Percentiles rank a stretch among this genome's conserved stretches.
phyloP scores from a whole-genome alignment of 1,284 basidiomycete species.

The Lignosus rhinocerotis region DNA sequence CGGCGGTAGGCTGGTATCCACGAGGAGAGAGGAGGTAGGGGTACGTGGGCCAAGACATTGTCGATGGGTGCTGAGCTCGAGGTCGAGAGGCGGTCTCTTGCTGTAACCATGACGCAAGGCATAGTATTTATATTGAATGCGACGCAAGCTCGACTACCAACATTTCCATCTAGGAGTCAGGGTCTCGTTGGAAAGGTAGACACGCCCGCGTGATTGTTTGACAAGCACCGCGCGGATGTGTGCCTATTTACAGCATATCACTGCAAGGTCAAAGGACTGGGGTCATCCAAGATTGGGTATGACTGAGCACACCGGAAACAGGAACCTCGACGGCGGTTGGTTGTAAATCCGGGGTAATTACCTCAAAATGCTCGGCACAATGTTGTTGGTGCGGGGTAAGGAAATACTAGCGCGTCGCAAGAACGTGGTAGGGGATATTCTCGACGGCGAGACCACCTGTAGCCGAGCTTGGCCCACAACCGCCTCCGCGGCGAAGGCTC shows the following conservation, averaged over 20 bases:
- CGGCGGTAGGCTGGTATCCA: constrained; percentile 24
- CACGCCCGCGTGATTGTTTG: constrained; percentile 20
- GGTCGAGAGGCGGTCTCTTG: constrained; percentile 12
- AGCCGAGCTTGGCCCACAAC: constrained; percentile 17
- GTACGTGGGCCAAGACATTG: constrained; percentile 21
- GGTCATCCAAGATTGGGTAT: constrained; percentile 11
- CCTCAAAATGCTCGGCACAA: constrained; percentile 33
- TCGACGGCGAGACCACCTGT: background rate
- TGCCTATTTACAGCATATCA: constrained; percentile 16
- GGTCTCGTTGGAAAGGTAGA: constrained; percentile 10
- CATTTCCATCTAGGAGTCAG: background rate
- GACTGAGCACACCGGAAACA: constrained; percentile 12
- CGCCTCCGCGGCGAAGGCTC: constrained; percentile 29
- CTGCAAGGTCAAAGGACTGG: constrained; percentile 4
- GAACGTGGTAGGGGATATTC: constrained; percentile 9
- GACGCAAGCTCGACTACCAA: constrained; percentile 3
- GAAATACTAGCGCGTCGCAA: constrained; percentile 2
- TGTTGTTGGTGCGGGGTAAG: constrained; percentile 27
- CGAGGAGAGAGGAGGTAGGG: constrained; percentile 17
- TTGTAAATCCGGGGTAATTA: constrained; percentile 30
- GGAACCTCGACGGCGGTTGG: constrained; percentile 4
- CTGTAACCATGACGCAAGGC: background rate
- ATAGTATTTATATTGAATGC: constrained; percentile 24
- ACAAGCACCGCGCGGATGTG: constrained; percentile 7
- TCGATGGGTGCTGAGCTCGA: constrained; percentile 1